These are phyloP conservation scores for Parachlorella kessleri DNA, from an alignment of 139 green algal species.

Conservation along the genomic window DNA sequence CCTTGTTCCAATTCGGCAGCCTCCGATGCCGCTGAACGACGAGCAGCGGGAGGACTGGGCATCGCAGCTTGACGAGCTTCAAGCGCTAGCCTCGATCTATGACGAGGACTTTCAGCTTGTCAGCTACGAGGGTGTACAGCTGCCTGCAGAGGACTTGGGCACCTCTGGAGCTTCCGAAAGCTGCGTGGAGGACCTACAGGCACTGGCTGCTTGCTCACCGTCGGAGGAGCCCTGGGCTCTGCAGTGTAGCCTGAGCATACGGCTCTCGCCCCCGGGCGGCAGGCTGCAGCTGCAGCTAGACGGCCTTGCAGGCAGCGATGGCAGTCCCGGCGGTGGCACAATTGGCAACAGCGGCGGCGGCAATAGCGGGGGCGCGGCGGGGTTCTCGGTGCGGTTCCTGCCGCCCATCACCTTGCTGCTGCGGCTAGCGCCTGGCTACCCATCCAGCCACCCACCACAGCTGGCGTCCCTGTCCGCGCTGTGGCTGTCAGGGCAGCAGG, in stretches of 20 bases:
- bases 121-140: neutral
- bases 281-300: constrained; percentile 36
- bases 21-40: neutral
- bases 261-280: constrained; percentile 34
- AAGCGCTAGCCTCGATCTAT: constrained; percentile 64
- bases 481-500: constrained; percentile 41
- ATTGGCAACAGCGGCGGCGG: neutral
- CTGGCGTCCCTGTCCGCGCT: constrained; percentile 22
- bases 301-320: too few relatives aligned
- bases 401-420: constrained; percentile 54
- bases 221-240: constrained; percentile 1
- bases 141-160: neutral
- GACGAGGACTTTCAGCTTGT: constrained; percentile 55
- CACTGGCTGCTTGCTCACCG: neutral
- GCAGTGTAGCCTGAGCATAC: constrained; percentile 29
- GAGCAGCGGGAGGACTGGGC: constrained; percentile 54
- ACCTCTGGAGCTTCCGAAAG: neutral
- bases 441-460: constrained; percentile 24
- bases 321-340: neutral
- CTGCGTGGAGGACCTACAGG: neutral
- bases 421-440: constrained; percentile 40
- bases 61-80: constrained; percentile 69
- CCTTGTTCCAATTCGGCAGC: too few relatives aligned
- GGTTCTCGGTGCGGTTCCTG: constrained; percentile 27
- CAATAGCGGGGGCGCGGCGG: constrained; percentile 16